These are phyloP conservation scores for Talaromyces sp. DNA, from an alignment of 2,329 filamentous ascomycete genomes.

Conservation along the genomic window DNA sequence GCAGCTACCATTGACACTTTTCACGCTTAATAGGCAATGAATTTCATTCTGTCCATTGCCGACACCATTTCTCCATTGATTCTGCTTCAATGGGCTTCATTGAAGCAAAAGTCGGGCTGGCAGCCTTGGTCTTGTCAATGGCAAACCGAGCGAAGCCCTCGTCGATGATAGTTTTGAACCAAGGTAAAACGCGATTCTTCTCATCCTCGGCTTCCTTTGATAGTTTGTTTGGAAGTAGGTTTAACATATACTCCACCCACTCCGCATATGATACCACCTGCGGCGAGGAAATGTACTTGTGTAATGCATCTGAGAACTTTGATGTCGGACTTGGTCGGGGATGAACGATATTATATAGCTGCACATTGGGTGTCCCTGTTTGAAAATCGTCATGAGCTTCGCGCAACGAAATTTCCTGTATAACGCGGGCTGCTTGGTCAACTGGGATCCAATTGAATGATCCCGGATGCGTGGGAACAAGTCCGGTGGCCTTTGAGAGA, in stretches of 20 bases:
- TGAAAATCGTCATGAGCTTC: constrained; percentile 5
- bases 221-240: constrained; percentile 9
- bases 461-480: constrained; percentile 7
- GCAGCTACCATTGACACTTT: background rate
- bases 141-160: background rate
- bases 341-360: constrained; percentile 13
- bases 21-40: background rate
- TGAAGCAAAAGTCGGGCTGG: constrained; percentile 9
- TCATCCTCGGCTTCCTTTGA: constrained; percentile 14
- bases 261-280: constrained; percentile 4
- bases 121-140: constrained; percentile 6
- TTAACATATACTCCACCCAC: constrained; percentile 10
- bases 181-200: constrained; percentile 12
- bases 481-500: constrained; percentile 12
- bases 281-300: constrained; percentile 11
- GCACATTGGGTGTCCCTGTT: constrained; percentile 9
- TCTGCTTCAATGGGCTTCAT: constrained; percentile 10
- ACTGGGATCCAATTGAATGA: constrained; percentile 15
- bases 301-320: constrained; percentile 7
- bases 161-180: constrained; percentile 9
- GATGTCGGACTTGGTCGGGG: constrained; percentile 8
- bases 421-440: constrained; percentile 8
- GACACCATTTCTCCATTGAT: constrained; percentile 8
- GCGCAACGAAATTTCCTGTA: constrained; percentile 6
- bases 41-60: constrained; percentile 5